Evolutionary conservation across 2,329 filamentous ascomycete species (phyloP).

Genomic region (Aspergillus arachidicola): DNA sequence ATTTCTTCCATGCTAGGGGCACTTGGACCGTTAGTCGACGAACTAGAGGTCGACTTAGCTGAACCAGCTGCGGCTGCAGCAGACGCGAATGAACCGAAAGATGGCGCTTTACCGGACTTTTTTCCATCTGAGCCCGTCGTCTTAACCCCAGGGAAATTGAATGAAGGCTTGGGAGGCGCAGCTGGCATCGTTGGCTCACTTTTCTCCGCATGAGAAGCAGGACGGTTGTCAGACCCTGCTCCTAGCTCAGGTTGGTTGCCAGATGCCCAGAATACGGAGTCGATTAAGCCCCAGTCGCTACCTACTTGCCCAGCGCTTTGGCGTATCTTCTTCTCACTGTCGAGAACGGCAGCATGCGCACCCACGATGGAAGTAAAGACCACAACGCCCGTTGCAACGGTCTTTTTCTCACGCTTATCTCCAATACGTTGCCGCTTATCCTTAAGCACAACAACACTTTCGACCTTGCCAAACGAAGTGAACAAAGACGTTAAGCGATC

Average conservation of each 20-base stretch:
- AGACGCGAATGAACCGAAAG: constrained; percentile 47
- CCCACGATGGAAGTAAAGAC: constrained; percentile 61
- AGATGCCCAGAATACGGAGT: constrained; percentile 58
- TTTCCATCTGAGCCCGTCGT: constrained; percentile 21
- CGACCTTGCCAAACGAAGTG: constrained; percentile 58
- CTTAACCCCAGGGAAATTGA: constrained; percentile 40
- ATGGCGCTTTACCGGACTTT: constrained; percentile 39
- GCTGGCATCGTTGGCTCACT: constrained; percentile 16
- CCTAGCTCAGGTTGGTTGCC: constrained; percentile 55
- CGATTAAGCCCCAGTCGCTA: constrained; percentile 52
- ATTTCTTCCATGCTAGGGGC: constrained; percentile 48
- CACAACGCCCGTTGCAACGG: constrained; percentile 56
- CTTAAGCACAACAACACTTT: constrained; percentile 57
- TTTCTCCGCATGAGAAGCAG: constrained; percentile 17
- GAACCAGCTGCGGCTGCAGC: constrained; percentile 28
- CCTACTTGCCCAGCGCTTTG: constrained; percentile 31
- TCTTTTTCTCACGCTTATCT: constrained; percentile 54
- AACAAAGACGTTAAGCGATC: constrained; percentile 53
- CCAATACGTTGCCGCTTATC: constrained; percentile 58
- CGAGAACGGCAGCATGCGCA: constrained; percentile 59
- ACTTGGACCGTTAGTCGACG: constrained; percentile 28
- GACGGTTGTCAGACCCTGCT: constrained; percentile 10
- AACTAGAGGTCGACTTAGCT: constrained; percentile 28
- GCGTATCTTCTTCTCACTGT: constrained; percentile 45
- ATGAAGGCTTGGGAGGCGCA: constrained; percentile 27